A percentile compares a stretch with the other conserved stretches of the same genome.
Evolutionary conservation across 768 basidiomycete genomes (phyloP).

Genomic region (Coprinopsis cinerea): DNA sequence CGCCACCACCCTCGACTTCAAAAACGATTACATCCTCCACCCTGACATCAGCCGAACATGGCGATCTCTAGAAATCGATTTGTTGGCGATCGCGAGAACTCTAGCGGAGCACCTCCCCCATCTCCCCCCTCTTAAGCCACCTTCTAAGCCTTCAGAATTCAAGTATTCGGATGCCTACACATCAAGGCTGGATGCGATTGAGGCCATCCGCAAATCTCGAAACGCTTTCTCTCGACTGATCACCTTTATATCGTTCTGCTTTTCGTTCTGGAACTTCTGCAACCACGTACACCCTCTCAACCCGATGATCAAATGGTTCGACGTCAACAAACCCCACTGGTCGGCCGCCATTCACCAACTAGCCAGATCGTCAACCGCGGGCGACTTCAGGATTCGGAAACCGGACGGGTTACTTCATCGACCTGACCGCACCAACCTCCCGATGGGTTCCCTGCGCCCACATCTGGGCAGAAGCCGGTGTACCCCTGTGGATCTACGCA

Average conservation of each 20-base stretch:
- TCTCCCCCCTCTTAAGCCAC: neutral
- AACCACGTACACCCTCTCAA: neutral
- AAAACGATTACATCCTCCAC: neutral
- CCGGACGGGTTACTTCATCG: neutral
- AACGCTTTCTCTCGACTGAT: neutral
- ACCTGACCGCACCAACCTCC: neutral
- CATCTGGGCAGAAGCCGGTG: neutral
- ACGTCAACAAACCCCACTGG: neutral
- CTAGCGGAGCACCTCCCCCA: neutral
- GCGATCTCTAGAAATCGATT: neutral
- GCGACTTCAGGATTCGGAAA: neutral
- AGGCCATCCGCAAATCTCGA: neutral
- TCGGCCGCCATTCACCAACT: neutral
- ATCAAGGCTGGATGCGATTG: neutral
- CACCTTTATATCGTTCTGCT: neutral
- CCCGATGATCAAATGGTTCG: neutral
- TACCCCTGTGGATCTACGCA: constrained; percentile 1
- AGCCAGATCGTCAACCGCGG: neutral
- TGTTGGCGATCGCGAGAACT: neutral
- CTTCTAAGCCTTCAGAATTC: neutral
- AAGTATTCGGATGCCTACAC: neutral
- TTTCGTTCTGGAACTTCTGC: neutral
- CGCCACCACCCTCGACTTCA: neutral
- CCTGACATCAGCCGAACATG: neutral
- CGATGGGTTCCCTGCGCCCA: neutral